Conservation (phyloP, 1,284 basidiomycete species). For the Heterobasidion irregulare region DNA sequence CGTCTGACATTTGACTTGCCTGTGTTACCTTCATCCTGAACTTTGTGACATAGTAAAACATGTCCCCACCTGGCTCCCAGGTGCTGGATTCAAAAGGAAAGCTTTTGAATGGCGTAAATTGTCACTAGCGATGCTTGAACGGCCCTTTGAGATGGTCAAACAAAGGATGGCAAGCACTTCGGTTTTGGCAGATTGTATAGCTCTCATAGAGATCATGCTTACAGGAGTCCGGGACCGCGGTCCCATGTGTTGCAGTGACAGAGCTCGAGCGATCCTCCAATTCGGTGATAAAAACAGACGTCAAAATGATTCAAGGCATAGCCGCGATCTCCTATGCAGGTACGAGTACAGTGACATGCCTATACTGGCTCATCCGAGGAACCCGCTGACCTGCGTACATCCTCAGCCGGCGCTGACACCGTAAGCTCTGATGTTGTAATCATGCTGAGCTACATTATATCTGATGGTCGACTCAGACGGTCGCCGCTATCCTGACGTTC, state of each 20-base stretch:
- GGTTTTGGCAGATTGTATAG: not conserved
- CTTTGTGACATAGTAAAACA: not conserved
- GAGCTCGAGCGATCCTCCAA: slow-evolving; percentile 2
- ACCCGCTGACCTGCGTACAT: not conserved
- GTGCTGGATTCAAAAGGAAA: slow-evolving; percentile 10
- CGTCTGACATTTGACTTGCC: not conserved
- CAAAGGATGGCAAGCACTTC: not conserved
- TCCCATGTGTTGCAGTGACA: not conserved
- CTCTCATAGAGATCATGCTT: not conserved
- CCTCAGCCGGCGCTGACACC: slow-evolving; percentile 16
- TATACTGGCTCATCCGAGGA: not conserved
- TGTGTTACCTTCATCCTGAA: not conserved
- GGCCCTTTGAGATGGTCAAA: not conserved
- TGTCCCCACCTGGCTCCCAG: not conserved
- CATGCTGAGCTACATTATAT: no score
- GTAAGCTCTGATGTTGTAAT: slow-evolving; percentile 4
- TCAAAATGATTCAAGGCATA: not conserved
- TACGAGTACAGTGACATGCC: slow-evolving; percentile 9
- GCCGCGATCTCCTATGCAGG: slow-evolving; percentile 3
- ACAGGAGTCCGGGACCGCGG: not conserved
- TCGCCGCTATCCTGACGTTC: not conserved
- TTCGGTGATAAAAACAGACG: not conserved
- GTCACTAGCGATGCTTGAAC: not conserved
- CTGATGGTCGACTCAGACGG: not conserved
- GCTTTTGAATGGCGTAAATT: not conserved